Evolutionary conservation across 306 rosid genomes (phyloP), one percentile per base, ranked within the genome.

Genomic region (Vigna unguiculata): DNA sequence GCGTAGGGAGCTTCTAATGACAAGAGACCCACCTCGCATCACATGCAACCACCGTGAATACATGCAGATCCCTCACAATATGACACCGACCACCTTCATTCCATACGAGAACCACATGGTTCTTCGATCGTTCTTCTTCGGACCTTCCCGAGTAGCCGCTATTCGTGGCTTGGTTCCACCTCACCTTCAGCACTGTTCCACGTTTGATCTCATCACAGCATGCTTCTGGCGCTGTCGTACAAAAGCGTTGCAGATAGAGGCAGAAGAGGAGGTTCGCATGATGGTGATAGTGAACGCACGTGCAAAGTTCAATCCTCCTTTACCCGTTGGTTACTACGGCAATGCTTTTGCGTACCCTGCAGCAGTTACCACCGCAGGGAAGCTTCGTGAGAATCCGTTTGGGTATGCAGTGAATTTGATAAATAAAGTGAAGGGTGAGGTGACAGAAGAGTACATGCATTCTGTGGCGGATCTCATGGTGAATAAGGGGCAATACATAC

Each of bases 401-500:
- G 75, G 55, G 0, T 66, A 80, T 74, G 75, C 55, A 0, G 58
- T 80, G 13, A 64, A 80, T 3, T 73, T 80, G 4, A 69, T 80
- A 30, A 73, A 57, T 19, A 74, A 53, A 43, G 84, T 10, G 45
- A 75, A 75, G 21, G 3, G 2, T 48, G 64, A 34, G 51, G 63
- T 49, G 1, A 49, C 55, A 0, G 55, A 45, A 1, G 72, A 67
- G 16, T 90, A 90, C 21, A 12, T 88, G 14, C 85, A 52, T 4
- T 91, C 94, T 0, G 12, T 73, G 11, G 83, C 86, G 0, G 88
- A 89, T 74, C 19, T 82, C 0, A 13, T 85, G 81, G 91, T 75
- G 14, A 73, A 5, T 0, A 81, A 47, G 15, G 83, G 78, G 9
- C 76, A 82, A 3, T 85, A 85, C 0, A 0, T 3, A 1, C 67